These are phyloP conservation scores for Populus nigra DNA, from an alignment of 345 rosid genomes.

Conservation along the genomic window DNA sequence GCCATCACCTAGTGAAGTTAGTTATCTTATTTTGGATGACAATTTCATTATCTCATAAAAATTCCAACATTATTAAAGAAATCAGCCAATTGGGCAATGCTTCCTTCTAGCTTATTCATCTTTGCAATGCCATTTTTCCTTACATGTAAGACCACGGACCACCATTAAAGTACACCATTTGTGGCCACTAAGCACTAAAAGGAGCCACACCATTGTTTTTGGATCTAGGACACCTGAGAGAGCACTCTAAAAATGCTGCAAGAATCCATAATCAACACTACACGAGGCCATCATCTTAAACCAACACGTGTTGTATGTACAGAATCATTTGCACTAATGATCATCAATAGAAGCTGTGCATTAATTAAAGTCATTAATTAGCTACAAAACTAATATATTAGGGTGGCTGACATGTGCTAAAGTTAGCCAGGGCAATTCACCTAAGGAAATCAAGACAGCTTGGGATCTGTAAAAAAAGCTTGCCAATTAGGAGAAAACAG, in stretches of 20 bases:
- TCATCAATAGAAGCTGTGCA: not conserved
- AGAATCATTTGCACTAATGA: not conserved
- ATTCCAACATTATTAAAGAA: not conserved
- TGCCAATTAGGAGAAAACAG: not conserved
- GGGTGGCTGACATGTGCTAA: slow-evolving; percentile 54
- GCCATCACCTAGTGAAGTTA: not conserved
- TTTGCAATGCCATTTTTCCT: not conserved
- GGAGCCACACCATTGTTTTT: slow-evolving; percentile 32
- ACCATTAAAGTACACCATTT: not conserved
- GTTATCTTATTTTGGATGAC: not conserved
- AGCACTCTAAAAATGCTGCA: slow-evolving; percentile 23
- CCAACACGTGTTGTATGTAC: slow-evolving; percentile 16
- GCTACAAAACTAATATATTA: not conserved
- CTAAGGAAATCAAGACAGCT: slow-evolving; percentile 31
- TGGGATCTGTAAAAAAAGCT: slow-evolving; percentile 31
- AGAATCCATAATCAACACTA: slow-evolving; percentile 23
- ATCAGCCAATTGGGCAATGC: not conserved
- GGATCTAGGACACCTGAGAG: slow-evolving; percentile 45
- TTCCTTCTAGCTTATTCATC: not conserved
- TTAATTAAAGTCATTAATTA: not conserved
- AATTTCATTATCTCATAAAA: not conserved
- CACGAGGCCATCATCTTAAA: slow-evolving; percentile 1
- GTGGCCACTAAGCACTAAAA: not conserved
- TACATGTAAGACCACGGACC: not conserved
- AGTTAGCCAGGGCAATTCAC: slow-evolving; percentile 23